Base-by-base conservation (phyloP, 306 rosid genomes). In the Sicyos edulis region DNA sequence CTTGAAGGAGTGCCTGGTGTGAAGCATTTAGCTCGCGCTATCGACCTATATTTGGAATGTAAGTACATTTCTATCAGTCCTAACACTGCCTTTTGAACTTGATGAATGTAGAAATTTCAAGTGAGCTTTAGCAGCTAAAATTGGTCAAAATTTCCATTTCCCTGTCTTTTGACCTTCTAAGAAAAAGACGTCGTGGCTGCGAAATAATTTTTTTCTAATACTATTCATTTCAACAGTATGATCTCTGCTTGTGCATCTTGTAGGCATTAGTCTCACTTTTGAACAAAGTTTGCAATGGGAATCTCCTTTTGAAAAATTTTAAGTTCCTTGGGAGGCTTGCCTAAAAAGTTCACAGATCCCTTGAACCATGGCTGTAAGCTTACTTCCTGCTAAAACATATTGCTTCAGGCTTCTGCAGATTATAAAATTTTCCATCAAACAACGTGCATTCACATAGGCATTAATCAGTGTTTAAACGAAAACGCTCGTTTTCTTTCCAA, bases 21-120 rank as follows among this genome's bases (percentile, higher is more conserved):
- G 73, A 91, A 87, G 85, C 92, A 91, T 82, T 82, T 95, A 81
- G 52, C 80, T 10, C 97, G 96, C 57, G 99, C 99, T 29, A 89
- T 91, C 75, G 99, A 95, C 55, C 79, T 91, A 76, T 95, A 95
- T 80, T 81, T 95, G 44, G 88, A 87, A 78, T 95, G 99, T 95
- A 87, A 87, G 99, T 79, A 22, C 73, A 16, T 12, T 50, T 69
- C 58, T 49, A 24, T 69, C 0, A 15, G 11, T 22, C 21, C 15
- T 63, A 22, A 13, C 57, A 8, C 3, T 21, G 8, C 20, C 42
- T 63, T 40, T 63, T 47, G 13, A 34, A 63, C 69, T 34, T 63
- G 26, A 37, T 59, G 16, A 37, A 37, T 1, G 5, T 63, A 37
- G 51, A 37, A 61, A 26, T 59, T 13, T 59, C 19, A 59, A 59